Evolutionary conservation across 371 early-diverging fungal genomes (phyloP).

Genomic region (Syncephalastrum contaminatum): DNA sequence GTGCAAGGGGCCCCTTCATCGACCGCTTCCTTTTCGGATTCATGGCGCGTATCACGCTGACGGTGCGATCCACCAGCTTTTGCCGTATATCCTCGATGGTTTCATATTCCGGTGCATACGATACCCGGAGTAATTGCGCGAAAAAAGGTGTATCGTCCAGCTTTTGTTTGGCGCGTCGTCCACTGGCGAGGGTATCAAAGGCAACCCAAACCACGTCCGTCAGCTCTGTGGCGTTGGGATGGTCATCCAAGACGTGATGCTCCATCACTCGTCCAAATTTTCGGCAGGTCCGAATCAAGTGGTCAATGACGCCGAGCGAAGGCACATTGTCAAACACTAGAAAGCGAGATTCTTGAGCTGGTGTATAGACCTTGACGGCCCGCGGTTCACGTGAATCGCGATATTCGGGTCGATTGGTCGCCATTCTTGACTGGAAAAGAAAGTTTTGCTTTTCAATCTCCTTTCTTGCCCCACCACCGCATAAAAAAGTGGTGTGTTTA

Average conservation of each 20-base stretch:
- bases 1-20: no score
- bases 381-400: slow-evolving; percentile 33
- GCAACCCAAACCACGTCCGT: slow-evolving; percentile 37
- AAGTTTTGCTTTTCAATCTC: no score
- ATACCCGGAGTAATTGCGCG: slow-evolving; percentile 33
- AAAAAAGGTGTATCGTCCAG: slow-evolving; percentile 50
- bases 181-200: slow-evolving; percentile 22
- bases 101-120: slow-evolving; percentile 55
- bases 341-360: slow-evolving; percentile 56
- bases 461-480: no score
- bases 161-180: slow-evolving; percentile 44
- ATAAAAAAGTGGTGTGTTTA: no score
- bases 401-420: slow-evolving; percentile 28
- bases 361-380: slow-evolving; percentile 50
- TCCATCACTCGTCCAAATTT: slow-evolving; percentile 35
- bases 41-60: no score
- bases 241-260: slow-evolving; percentile 31
- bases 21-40: no score
- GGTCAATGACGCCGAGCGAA: slow-evolving; percentile 27
- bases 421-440: slow-evolving; percentile 7
- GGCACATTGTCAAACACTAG: slow-evolving; percentile 51
- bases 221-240: slow-evolving; percentile 26
- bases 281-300: slow-evolving; percentile 30
- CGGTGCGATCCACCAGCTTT: slow-evolving; percentile 37
- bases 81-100: slow-evolving; percentile 44